Percentiles rank a stretch among this genome's conserved stretches.
Conservation (phyloP, 768 basidiomycete species). For the Russula sp. region DNA sequence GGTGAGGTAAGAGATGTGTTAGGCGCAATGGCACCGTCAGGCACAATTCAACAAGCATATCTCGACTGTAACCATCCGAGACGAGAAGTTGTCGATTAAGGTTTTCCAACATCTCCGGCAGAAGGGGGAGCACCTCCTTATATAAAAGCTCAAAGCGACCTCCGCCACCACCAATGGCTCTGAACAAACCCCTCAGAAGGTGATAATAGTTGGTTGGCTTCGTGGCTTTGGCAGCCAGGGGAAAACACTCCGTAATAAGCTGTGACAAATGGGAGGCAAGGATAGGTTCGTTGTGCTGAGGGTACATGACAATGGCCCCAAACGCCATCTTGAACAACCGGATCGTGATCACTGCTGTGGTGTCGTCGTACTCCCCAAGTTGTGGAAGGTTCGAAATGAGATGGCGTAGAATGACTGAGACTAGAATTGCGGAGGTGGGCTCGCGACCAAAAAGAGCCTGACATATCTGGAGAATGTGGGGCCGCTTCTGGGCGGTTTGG, state of each 20-base stretch:
- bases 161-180: slow-evolving; percentile 86
- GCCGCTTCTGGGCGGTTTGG: slow-evolving; percentile 67
- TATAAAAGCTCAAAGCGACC: slow-evolving; percentile 92
- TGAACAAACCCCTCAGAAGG: slow-evolving; percentile 86
- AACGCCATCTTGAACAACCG: slow-evolving; percentile 96
- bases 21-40: slow-evolving; percentile 93
- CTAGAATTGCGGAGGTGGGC: slow-evolving; percentile 66
- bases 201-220: slow-evolving; percentile 92
- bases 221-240: slow-evolving; percentile 83
- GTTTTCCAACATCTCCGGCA: slow-evolving; percentile 96
- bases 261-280: slow-evolving; percentile 90
- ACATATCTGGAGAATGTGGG: slow-evolving; percentile 75
- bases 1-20: slow-evolving; percentile 91
- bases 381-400: slow-evolving; percentile 75
- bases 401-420: slow-evolving; percentile 85
- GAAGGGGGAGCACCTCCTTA: slow-evolving; percentile 90
- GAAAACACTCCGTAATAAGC: slow-evolving; percentile 94
- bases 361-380: slow-evolving; percentile 81
- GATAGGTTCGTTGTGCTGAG: slow-evolving; percentile 79
- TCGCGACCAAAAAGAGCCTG: slow-evolving; percentile 80
- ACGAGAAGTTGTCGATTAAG: slow-evolving; percentile 85
- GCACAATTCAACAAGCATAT: slow-evolving; percentile 95
- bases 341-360: slow-evolving; percentile 76
- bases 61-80: slow-evolving; percentile 74
- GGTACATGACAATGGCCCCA: slow-evolving; percentile 69